These are phyloP conservation scores for Xylaria sp. DNA, from an alignment of 2,329 filamentous ascomycete genomes.

Conservation along the genomic window DNA sequence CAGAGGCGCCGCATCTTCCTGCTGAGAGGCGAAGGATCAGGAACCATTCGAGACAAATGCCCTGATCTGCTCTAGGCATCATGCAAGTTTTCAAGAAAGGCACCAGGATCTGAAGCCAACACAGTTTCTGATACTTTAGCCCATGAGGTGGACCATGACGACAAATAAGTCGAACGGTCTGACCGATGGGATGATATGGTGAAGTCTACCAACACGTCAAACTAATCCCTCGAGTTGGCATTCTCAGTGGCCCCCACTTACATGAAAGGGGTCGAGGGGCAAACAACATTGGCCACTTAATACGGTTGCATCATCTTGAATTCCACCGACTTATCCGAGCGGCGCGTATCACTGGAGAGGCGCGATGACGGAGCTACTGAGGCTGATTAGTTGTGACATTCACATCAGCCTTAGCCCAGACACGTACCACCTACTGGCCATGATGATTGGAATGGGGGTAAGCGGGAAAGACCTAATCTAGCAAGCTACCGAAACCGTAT, in stretches of 20 bases:
- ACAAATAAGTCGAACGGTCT: conserved; percentile 31
- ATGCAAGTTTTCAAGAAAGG: conserved; percentile 8
- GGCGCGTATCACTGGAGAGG: conserved; percentile 4
- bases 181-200: conserved; percentile 29
- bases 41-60: conserved; percentile 19
- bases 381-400: conserved; percentile 18
- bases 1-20: conserved; percentile 21
- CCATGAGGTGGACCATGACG: conserved; percentile 16
- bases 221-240: conserved; percentile 2
- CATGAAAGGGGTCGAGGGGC: not conserved
- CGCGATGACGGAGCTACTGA: conserved; percentile 18
- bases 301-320: conserved; percentile 17
- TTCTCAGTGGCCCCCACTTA: conserved; percentile 11
- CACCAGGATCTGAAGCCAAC: conserved; percentile 23
- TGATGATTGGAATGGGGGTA: not conserved
- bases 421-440: not conserved
- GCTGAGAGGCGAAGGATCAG: conserved; percentile 20
- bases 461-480: not conserved
- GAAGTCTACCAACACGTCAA: conserved; percentile 10
- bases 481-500: not conserved
- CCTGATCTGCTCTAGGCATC: not conserved
- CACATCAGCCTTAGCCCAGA: conserved; percentile 6
- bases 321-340: conserved; percentile 25
- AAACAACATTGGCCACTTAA: conserved; percentile 26
- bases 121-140: conserved; percentile 4